phyloP scores from a whole-genome alignment of 768 basidiomycete genomes.

The Pleurotus giganteus region DNA sequence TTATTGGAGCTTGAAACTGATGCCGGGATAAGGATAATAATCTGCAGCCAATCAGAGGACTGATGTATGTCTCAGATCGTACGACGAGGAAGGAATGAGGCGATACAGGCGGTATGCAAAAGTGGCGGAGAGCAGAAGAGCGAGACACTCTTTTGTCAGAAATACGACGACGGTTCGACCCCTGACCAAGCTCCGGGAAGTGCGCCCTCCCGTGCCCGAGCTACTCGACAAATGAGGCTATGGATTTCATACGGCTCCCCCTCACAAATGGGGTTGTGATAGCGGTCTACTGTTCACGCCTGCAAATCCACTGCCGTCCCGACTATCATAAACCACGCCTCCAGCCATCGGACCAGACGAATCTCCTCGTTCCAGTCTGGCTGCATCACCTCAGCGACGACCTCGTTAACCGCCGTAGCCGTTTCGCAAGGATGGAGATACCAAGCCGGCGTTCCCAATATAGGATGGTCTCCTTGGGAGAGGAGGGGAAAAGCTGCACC shows the following conservation, averaged over 20 bases:
- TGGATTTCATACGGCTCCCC: not conserved
- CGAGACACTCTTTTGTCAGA: not conserved
- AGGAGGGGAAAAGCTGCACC: slow-evolving; percentile 67
- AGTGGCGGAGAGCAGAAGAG: slow-evolving; percentile 7
- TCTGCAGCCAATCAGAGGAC: slow-evolving; percentile 19
- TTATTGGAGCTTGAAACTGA: slow-evolving; percentile 15
- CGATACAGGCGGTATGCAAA: slow-evolving; percentile 1
- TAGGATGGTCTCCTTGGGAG: slow-evolving; percentile 87
- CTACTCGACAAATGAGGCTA: not conserved
- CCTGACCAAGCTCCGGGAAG: slow-evolving; percentile 21
- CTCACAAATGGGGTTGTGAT: not conserved
- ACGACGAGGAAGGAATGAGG: slow-evolving; percentile 29
- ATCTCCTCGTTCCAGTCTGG: slow-evolving; percentile 28
- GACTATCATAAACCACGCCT: slow-evolving; percentile 79
- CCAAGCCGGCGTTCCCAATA: slow-evolving; percentile 72
- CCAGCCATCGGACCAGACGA: slow-evolving; percentile 50
- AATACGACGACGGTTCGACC: slow-evolving; percentile 3
- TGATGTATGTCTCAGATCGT: slow-evolving; percentile 32
- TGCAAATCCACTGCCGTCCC: slow-evolving; percentile 59
- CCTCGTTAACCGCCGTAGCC: slow-evolving; percentile 60
- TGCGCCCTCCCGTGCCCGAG: slow-evolving; percentile 1
- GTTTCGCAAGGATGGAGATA: slow-evolving; percentile 89
- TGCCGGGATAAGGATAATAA: slow-evolving; percentile 15
- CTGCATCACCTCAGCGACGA: slow-evolving; percentile 49
- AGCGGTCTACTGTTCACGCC: slow-evolving; percentile 12